Evolutionary conservation across 73 alveolate species (phyloP), one percentile per base, ranked within the genome.

Genomic region (Paramecium pentaurelia): DNA sequence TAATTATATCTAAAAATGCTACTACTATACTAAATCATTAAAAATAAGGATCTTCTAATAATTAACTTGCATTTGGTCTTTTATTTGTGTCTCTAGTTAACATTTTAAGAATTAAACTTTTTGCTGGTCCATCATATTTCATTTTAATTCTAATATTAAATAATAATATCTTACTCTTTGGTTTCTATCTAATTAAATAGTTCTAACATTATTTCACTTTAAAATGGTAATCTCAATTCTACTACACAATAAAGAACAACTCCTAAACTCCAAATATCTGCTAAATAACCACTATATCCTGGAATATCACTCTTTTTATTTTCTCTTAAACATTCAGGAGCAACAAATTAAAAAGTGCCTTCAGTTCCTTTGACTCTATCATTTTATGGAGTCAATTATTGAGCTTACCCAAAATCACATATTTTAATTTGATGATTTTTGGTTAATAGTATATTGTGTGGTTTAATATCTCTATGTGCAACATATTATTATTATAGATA

Each of bases 401-500:
- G 97, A 86, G 84, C 95, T 92, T 59, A 20, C 1, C 98, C 99
- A 93, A 97, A 96, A 73, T 96, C 99, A 16, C 97, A 49, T 85
- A 97, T 90, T 92, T 96, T 96, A 14, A 96, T 58, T 27, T 90
- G 86, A 85, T 97, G 93, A 36, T 93, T 49, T 73, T 95, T 93
- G 40, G 93, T 97, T 22, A 97, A 60, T 45, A 96, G 94, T 44
- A 97, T 84, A 88, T 97, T 96, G 84, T 96, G 98, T 22, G 99
- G 99, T 86, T 97, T 96, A 18, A 97, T 97, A 92, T 96, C 98
- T 80, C 99, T 38, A 93, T 97, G 99, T 38, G 91, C 91, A 6
- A 97, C 95, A 28, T 94, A 87, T 8, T 94, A 40, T 25, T 40
- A 28, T 22, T 91, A 44, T 9, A 91, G 60, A 91, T 80, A 91